Evolutionary conservation across 2,329 filamentous ascomycete species (phyloP), one percentile per base, ranked within the genome.

Genomic region (Trichophyton rubrum): DNA sequence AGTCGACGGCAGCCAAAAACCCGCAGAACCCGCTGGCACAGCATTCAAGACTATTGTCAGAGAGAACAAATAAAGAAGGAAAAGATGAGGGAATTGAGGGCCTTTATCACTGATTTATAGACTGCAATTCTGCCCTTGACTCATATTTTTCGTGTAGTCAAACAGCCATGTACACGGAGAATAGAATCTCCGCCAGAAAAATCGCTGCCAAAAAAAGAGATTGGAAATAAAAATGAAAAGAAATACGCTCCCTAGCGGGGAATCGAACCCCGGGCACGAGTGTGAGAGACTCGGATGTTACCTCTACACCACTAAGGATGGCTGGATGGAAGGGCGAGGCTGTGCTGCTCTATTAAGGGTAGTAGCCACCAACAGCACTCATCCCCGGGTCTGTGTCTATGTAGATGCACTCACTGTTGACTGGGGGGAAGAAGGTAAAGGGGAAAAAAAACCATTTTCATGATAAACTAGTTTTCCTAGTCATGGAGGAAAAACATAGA

Each of bases 241-340:
- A 27, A 43, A 33, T 43, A 24, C 20, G 51, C 35, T 41, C 35
- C 27, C 40, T 30, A 55, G 58, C 59, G 47, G 59, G 59, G 59
- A 60, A 60, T 60, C 59, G 59, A 60, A 60, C 59, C 59, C 59
- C 47, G 59, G 59, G 59, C 59, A 56, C 49, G 49, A 56, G 35
- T 60, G 59, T 60, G 59, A 60, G 55, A 60, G 59, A 60, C 35
- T 56, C 49, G 49, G 59, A 60, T 60, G 59, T 60, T 60, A 60
- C 59, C 59, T 56, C 59, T 60, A 60, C 59, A 60, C 59, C 59
- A 60, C 59, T 60, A 60, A 55, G 59, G 58, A 60, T 20, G 33
- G 5, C 40, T 60, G 38, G 55, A 56, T 41, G 55, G n/a, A 40
- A 30, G 38, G 13, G n/a, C 5, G 15, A 17, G 27, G 22, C 51